Evolutionary conservation across 177 flowering plant genomes (phyloP), one percentile per base, ranked within the genome.

Genomic region (Tripterygium wilfordii): DNA sequence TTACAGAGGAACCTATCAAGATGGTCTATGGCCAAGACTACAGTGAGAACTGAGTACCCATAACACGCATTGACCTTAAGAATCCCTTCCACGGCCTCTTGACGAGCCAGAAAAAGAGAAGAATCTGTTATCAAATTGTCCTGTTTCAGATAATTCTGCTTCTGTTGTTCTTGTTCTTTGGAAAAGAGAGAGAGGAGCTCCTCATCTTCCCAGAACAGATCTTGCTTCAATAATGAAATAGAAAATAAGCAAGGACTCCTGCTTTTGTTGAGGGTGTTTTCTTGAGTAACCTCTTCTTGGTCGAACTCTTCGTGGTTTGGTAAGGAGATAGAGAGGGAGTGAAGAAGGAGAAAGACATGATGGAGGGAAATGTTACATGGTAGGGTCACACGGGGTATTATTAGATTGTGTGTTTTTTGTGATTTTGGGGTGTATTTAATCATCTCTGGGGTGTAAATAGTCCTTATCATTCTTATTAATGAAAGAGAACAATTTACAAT

Each of bases 81-180:
- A 25, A 78, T 71, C 87, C 83, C 75, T n/a, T 66, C 50, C 19
- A 80, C 77, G 23, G 76, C 77, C 33, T 67, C 70, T 18, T 31
- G 24, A 7, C 75, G 49, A 39, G 51, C 51, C 24, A 36, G 5
- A 50, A 28, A 22, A 14, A 63, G 48, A 38, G 18, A 20, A 31
- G 39, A 27, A 30, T 64, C 67, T 5, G 10, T 16, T 16, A 29
- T 49, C 19, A 20, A 35, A 45, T 21, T 25, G 43, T 19, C 17
- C 3, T 16, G 12, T 36, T 20, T 24, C 25, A 23, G 16, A 40
- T 20, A 36, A 5, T 29, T 32, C 32, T 50, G 42, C 18, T 23
- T 25, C 32, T 53, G 48, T 18, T 44, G 59, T 23, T 45, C 48
- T 31, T 50, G 17, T 45, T 76, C 79, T 37, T 71, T 66, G 41